Evolutionary conservation across 202 grass and related monocot species (phyloP).

Genomic region (Schoenoplectus triqueter): DNA sequence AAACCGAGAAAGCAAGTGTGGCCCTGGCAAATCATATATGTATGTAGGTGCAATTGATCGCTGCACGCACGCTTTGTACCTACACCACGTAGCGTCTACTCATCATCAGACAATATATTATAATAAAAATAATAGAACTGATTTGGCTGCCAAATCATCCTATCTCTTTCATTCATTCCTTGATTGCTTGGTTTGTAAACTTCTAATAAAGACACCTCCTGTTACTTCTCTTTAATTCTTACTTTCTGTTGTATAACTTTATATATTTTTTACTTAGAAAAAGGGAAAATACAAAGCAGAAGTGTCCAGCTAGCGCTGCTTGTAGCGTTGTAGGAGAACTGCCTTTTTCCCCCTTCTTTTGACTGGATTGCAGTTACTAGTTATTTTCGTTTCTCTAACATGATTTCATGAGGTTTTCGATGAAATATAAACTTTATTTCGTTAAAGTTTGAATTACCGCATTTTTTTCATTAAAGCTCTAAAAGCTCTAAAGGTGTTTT

Average conservation of each 20-base stretch:
- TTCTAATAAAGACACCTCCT: no score
- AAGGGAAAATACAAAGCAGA: no score
- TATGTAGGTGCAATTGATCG: slow-evolving; percentile 33
- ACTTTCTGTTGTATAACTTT: no score
- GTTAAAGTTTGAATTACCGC: neutral
- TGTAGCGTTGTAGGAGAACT: no score
- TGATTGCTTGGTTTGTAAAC: no score
- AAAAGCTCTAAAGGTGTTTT: neutral
- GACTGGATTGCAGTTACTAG: neutral
- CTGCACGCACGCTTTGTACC: slow-evolving; percentile 36
- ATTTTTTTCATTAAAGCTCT: neutral
- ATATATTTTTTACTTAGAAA: no score
- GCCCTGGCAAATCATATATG: slow-evolving; percentile 26
- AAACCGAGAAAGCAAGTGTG: slow-evolving; percentile 38
- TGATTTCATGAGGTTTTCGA: no score
- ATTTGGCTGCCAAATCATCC: no score
- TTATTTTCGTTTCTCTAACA: neutral
- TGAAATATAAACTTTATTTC: neutral
- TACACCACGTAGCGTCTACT: slow-evolving; percentile 24
- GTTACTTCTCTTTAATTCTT: no score
- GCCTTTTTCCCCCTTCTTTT: neutral
- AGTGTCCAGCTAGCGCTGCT: no score
- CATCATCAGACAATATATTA: neutral
- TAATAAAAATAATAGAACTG: no score
- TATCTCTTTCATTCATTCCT: no score